Evolutionary conservation across 2,329 filamentous ascomycete genomes (phyloP), one percentile per base, ranked within the genome.

Genomic region (Amylocarpus encephaloides): DNA sequence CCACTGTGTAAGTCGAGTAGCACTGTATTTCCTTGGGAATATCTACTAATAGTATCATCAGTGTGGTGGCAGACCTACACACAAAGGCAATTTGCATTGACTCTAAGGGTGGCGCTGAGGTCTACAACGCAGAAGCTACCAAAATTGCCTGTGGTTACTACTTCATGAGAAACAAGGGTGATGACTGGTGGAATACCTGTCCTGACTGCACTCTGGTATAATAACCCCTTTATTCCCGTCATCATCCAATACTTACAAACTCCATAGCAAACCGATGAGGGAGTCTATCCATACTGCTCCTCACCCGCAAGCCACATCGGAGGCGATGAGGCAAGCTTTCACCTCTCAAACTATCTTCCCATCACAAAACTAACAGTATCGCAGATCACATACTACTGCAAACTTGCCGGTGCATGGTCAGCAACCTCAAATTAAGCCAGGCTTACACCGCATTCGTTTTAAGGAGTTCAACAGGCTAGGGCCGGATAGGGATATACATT

Each of bases 51-150:
- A 44, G 9, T 7, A 2, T 33, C 18, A 6, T 11, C 33, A 54
- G 51, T 16, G 61, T 55, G 2, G 19, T 60, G 9, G 62, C 62
- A 38, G 39, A 62, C 41, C 46, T 58, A 9, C 60, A 64, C 46
- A 45, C 47, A 19, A 56, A 36, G 53, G 54, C 45, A 6, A 36
- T 55, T 26, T 59, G 54, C 35, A 30, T 54, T 2, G 47, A 56
- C 22, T 26, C 22, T 26, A 26, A 26, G 22, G 22, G 22, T 26
- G 22, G 22, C 22, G 4, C 22, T 26, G 22, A 26, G 22, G 19
- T 55, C 36, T 56, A 54, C 44, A 57, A 55, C 30, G 52, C 38
- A 29, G 46, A 34, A 15, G 54, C 54, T 22, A 59, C 54, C 18
- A 47, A 29, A 13, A 11, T 39, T 35, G 48, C 57, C 13, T 59